Evolutionary conservation across 768 basidiomycete species (phyloP), one percentile per base, ranked within the genome.

Genomic region (Rhizopogon vulgaris): DNA sequence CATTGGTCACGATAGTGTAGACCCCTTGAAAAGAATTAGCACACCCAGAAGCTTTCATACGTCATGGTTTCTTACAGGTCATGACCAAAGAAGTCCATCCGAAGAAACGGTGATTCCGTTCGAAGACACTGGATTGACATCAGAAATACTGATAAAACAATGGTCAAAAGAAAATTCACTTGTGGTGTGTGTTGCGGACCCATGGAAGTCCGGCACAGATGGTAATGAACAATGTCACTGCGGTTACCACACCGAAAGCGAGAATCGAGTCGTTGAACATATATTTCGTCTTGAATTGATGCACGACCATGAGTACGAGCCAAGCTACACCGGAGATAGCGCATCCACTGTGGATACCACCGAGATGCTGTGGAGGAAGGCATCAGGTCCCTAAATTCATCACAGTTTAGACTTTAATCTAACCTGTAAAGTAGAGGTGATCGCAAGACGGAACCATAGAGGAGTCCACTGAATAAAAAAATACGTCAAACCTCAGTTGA

Each of bases 121-220:
- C 87, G 58, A 90, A 90, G 17, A 88, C 78, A 62, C 85, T 89
- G 52, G 8, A 45, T 9, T 17, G 40, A 22, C 51, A 40, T 54
- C 17, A 49, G 42, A 11, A 24, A 41, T 6, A 6, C 10, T 7
- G 45, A 15, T 15, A 14, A 43, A 47, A 36, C 15, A 37, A 14
- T 37, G 12, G 22, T 41, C 36, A 3, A 45, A 40, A 30, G 6
- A 17, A 10, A 55, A 67, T 79, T 60, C 63, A 87, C 87, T 89
- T 89, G 73, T 90, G 87, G 58, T 88, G 84, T 10, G 79, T 81
- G 59, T 89, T 89, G 56, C 88, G 76, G 41, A 90, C 78, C 85
- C 86, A 88, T 27, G 87, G 88, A 62, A 89, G 77, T 11, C 85
- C 87, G 39, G 84, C 80, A 40, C 78, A 62, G 38, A 84, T 75